These are phyloP conservation scores for Penicillium sp. DNA, from an alignment of 2,329 filamentous ascomycete genomes.

Conservation along the genomic window DNA sequence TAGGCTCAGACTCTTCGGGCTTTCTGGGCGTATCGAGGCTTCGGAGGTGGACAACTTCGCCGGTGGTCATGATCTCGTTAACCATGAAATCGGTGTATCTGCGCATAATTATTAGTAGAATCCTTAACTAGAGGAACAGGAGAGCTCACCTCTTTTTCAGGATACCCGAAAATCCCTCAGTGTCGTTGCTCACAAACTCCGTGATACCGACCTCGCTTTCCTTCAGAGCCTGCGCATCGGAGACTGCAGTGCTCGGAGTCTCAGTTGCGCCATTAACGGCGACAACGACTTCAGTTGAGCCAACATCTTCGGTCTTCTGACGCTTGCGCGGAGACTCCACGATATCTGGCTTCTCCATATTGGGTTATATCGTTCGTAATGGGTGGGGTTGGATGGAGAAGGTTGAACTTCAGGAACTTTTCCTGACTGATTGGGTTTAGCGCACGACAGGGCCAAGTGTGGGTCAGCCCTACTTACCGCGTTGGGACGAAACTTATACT, in stretches of 20 bases:
- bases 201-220: conserved; percentile 61
- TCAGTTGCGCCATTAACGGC: conserved; percentile 17
- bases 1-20: conserved; percentile 11
- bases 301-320: conserved; percentile 32
- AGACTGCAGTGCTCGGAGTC: conserved; percentile 8
- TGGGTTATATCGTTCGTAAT: conserved; percentile 8
- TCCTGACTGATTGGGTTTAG: conserved; percentile 23
- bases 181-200: conserved; percentile 59
- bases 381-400: conserved; percentile 9
- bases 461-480: conserved; percentile 26
- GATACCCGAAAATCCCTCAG: conserved; percentile 61
- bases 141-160: conserved; percentile 63
- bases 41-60: conserved; percentile 71
- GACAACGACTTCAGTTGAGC: conserved; percentile 19
- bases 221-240: conserved; percentile 38
- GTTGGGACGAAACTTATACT: conserved; percentile 17
- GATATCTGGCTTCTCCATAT: conserved; percentile 36
- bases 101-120: conserved; percentile 6
- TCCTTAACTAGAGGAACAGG: not conserved
- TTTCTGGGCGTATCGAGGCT: conserved; percentile 42
- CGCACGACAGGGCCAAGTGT: conserved; percentile 21
- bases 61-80: conserved; percentile 78
- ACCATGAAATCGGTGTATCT: conserved; percentile 91
- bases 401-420: conserved; percentile 21
- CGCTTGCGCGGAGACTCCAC: conserved; percentile 40